phyloP scores from a whole-genome alignment of 2,329 filamentous ascomycete species.

The Xylariaceae sp. region DNA sequence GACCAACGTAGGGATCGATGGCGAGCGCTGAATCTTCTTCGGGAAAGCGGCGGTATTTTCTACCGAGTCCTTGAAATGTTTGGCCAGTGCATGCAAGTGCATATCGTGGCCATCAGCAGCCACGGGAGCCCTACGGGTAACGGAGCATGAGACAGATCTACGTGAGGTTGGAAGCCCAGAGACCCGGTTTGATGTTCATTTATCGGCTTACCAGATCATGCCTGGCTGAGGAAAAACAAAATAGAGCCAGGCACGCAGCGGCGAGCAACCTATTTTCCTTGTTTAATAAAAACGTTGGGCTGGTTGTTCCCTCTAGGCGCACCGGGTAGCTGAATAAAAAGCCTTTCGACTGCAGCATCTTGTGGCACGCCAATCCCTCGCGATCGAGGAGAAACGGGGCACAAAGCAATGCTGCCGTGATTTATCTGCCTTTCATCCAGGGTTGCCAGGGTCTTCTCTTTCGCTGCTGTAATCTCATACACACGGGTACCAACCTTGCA shows the following conservation, averaged over 20 bases:
- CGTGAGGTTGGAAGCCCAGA: neutral
- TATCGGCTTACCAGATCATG: neutral
- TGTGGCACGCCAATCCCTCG: conserved; percentile 13
- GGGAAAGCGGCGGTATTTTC: neutral
- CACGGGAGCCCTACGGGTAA: conserved; percentile 7
- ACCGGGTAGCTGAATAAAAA: conserved; percentile 15
- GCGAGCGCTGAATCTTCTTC: neutral
- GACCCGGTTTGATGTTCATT: neutral
- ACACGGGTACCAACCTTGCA: conserved; percentile 22
- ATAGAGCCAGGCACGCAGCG: neutral
- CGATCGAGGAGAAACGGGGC: conserved; percentile 10
- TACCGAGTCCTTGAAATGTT: neutral
- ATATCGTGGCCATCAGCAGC: conserved; percentile 4
- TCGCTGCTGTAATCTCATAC: conserved; percentile 11
- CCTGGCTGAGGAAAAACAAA: neutral
- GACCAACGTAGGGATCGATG: conserved; percentile 9
- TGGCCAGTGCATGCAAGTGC: conserved; percentile 4
- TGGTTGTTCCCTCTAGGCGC: conserved; percentile 12
- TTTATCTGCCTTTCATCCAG: conserved; percentile 3
- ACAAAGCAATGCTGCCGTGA: conserved; percentile 2
- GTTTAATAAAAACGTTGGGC: neutral
- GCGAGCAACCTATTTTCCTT: neutral
- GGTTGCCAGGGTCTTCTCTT: conserved; percentile 6
- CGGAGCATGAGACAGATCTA: conserved; percentile 2
- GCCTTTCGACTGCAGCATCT: conserved; percentile 16